These are phyloP conservation scores for Phytophthora sansomeana DNA, from an alignment of 352 stramenopile species.

Conservation along the genomic window DNA sequence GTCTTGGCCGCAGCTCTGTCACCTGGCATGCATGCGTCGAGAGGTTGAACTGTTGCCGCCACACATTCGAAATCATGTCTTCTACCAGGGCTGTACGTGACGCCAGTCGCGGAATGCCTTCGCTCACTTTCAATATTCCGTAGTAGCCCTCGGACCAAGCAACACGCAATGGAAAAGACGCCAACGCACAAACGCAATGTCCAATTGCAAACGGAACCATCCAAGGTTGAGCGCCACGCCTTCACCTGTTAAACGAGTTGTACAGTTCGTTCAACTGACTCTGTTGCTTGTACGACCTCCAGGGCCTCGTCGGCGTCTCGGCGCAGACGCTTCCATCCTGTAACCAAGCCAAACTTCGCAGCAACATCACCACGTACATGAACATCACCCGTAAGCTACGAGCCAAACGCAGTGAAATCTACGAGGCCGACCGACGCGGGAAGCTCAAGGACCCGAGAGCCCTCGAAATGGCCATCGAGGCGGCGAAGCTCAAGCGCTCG, in stretches of 20 bases:
- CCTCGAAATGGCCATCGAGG: constrained; percentile 13
- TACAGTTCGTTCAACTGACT: not conserved
- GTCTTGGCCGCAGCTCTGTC: not conserved
- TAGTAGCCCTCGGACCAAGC: not conserved
- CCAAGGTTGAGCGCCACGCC: not conserved
- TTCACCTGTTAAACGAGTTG: not conserved
- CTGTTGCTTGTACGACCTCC: not conserved
- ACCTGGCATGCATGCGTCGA: not conserved
- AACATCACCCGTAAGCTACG: constrained; percentile 6
- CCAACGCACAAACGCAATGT: not conserved
- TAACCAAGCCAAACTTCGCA: constrained; percentile 17
- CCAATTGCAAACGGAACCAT: not conserved
- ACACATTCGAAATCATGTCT: constrained; percentile 31
- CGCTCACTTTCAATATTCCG: constrained; percentile 15
- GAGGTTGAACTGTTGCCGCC: not conserved
- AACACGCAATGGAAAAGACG: constrained; percentile 17
- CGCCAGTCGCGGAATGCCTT: not conserved
- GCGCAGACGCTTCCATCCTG: not conserved
- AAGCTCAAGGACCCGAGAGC: constrained; percentile 17
- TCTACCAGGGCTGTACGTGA: constrained; percentile 13
- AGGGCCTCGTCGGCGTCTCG: not conserved
- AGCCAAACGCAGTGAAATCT: constrained; percentile 19
- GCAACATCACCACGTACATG: constrained; percentile 18
- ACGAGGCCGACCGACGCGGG: constrained; percentile 14
- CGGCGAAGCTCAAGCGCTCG: constrained; percentile 15